Evolutionary conservation across 345 rosid species (phyloP).

Genomic region (Syzygium aqueum): DNA sequence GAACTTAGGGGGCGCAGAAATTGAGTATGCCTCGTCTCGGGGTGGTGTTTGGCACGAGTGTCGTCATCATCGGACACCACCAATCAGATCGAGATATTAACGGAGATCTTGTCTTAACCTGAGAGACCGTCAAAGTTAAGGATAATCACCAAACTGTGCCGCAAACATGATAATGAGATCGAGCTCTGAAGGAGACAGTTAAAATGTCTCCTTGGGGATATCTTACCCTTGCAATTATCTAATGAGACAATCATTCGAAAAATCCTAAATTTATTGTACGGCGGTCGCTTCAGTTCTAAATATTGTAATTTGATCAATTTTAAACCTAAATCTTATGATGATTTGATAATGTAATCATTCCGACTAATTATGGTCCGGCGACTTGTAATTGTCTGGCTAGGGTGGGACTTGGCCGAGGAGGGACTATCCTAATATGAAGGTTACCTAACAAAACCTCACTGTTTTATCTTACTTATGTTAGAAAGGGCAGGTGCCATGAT

Average conservation of each 20-base stretch:
- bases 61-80: background rate
- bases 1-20: background rate
- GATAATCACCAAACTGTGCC: background rate
- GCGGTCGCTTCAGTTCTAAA: too few relatives aligned
- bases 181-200: background rate
- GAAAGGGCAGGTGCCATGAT: background rate
- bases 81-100: background rate
- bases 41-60: background rate
- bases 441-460: background rate
- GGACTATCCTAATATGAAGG: background rate
- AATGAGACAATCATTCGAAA: too few relatives aligned
- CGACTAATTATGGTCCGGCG: too few relatives aligned
- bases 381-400: background rate
- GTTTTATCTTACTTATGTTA: background rate
- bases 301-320: too few relatives aligned
- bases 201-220: background rate
- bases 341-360: too few relatives aligned
- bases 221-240: background rate
- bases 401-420: background rate
- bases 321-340: too few relatives aligned
- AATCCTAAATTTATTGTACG: too few relatives aligned
- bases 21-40: background rate
- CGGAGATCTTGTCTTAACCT: background rate
- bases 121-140: background rate
- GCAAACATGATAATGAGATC: background rate